Percentiles rank a stretch among this genome's conserved stretches.
Conservation (phyloP, 768 basidiomycete genomes). For the Collybiopsis luxurians region DNA sequence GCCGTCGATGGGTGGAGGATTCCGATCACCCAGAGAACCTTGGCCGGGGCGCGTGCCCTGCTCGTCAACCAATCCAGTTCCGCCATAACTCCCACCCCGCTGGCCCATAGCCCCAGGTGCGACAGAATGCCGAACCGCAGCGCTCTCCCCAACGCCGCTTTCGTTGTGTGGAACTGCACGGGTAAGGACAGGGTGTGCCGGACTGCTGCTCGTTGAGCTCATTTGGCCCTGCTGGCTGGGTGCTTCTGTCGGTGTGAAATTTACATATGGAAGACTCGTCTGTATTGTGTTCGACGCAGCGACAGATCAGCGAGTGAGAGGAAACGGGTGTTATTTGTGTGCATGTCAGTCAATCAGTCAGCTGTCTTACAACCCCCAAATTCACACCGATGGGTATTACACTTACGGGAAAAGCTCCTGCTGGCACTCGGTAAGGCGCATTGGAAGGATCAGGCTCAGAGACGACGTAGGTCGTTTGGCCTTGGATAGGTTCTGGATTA, state of each 20-base stretch:
- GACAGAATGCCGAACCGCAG: conserved; percentile 37
- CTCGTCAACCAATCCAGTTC: conserved; percentile 41
- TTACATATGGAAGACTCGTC: conserved; percentile 27
- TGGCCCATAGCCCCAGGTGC: conserved; percentile 47
- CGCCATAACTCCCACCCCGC: conserved; percentile 40
- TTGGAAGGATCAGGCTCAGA: conserved; percentile 66
- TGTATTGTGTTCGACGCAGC: conserved; percentile 1
- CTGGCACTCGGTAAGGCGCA: conserved; percentile 65
- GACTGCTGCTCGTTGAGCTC: conserved; percentile 40
- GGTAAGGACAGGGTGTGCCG: conserved; percentile 44
- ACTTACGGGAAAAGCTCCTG: conserved; percentile 50
- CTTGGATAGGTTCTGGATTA: conserved; percentile 46
- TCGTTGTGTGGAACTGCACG: conserved; percentile 36
- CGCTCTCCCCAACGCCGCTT: conserved; percentile 46
- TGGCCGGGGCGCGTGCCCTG: conserved; percentile 33
- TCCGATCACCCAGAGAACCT: conserved; percentile 39
- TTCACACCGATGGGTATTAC: not conserved
- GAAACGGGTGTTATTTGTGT: not conserved
- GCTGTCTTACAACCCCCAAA: too few relatives aligned
- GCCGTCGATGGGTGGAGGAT: conserved; percentile 42
- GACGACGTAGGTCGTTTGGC: conserved; percentile 65
- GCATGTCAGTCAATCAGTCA: too few relatives aligned
- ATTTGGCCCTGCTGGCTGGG: conserved; percentile 34
- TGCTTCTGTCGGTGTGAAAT: conserved; percentile 37
- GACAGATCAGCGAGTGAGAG: not conserved